Conservation (phyloP, 306 rosid genomes). For the Trifolium pratense region DNA sequence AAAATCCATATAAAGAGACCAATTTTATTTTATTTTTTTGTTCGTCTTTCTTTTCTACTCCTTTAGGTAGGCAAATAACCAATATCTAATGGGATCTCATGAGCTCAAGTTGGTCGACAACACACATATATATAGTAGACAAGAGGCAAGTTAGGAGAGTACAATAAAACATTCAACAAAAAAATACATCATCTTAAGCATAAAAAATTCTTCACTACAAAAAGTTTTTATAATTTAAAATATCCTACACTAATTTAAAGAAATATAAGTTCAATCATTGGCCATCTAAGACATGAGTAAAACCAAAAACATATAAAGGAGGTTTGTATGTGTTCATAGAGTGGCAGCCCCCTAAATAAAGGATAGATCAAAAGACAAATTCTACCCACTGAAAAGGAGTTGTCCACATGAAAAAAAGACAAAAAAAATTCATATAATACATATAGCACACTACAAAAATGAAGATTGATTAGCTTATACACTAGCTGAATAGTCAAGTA, state of each 20-base stretch:
- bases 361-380: constrained; percentile 36
- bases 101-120: too few relatives aligned
- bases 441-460: constrained; percentile 15
- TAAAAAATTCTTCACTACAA: neutral
- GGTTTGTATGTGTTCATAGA: neutral
- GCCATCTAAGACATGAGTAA: neutral
- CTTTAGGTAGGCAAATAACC: too few relatives aligned
- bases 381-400: constrained; percentile 10
- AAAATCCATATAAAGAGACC: too few relatives aligned
- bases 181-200: neutral
- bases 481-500: constrained; percentile 48
- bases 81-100: too few relatives aligned
- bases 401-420: constrained; percentile 5
- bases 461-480: constrained; percentile 32
- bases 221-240: neutral
- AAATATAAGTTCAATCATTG: constrained; percentile 3
- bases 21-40: too few relatives aligned
- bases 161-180: too few relatives aligned
- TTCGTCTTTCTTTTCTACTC: too few relatives aligned
- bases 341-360: constrained; percentile 29
- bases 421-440: neutral
- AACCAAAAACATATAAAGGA: constrained; percentile 20
- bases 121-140: too few relatives aligned
- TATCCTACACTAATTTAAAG: neutral
- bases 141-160: too few relatives aligned